These are phyloP conservation scores for Saksenaea oblongispora DNA, from an alignment of 371 early-diverging fungal species.

Conservation along the genomic window DNA sequence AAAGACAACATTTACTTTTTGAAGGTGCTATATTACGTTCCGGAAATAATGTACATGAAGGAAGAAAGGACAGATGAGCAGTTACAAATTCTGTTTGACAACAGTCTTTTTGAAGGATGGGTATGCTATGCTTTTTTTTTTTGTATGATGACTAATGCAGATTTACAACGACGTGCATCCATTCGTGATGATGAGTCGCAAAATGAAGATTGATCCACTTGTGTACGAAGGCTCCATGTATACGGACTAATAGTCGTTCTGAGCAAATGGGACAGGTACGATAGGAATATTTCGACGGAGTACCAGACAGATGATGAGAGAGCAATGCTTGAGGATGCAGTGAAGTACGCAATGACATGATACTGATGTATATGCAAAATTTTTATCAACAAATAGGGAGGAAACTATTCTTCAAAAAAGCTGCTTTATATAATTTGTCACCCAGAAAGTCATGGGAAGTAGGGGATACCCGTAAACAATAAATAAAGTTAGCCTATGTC, in stretches of 20 bases:
- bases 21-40: too few relatives aligned
- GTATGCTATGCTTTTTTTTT: background rate
- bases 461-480: background rate
- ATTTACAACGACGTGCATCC: constrained; percentile 54
- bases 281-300: constrained; percentile 34
- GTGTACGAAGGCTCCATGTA: constrained; percentile 49
- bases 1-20: too few relatives aligned
- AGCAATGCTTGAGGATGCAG: constrained; percentile 4
- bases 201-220: constrained; percentile 53
- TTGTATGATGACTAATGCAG: constrained; percentile 23
- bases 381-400: background rate
- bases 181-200: constrained; percentile 46
- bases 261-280: constrained; percentile 52
- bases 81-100: background rate
- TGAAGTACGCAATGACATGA: constrained; percentile 2
- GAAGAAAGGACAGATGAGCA: background rate
- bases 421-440: constrained; percentile 1
- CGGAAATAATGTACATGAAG: constrained; percentile 2
- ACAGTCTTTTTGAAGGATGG: background rate
- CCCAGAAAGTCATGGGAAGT: constrained; percentile 1
- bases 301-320: background rate
- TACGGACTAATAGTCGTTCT: constrained; percentile 46
- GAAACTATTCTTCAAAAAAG: background rate
- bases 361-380: background rate
- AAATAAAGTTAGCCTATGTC: background rate